A percentile compares a stretch with the other conserved stretches of the same genome.
Conservation (phyloP, 108 stramenopile species). For the Cyclotella kingstonii region DNA sequence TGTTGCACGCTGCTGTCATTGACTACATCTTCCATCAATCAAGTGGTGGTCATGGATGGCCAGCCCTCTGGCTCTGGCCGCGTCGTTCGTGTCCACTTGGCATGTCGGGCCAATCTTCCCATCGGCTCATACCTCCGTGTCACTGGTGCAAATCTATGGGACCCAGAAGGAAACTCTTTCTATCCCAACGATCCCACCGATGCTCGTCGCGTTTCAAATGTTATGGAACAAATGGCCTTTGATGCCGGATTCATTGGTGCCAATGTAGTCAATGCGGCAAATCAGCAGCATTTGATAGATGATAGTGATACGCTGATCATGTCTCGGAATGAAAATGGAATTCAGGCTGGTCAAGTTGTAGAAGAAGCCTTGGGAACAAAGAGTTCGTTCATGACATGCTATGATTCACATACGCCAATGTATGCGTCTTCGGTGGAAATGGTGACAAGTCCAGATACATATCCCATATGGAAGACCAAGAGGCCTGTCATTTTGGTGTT, state of each 20-base stretch:
- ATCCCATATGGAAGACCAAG: slow-evolving; percentile 47
- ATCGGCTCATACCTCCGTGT: slow-evolving; percentile 35
- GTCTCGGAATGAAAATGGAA: not conserved
- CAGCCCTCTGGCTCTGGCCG: slow-evolving; percentile 11
- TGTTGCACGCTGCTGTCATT: no score
- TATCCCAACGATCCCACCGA: slow-evolving; percentile 8
- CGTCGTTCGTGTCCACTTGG: slow-evolving; percentile 37
- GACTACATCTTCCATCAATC: no score
- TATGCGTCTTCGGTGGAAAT: slow-evolving; percentile 34
- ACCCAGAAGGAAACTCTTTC: slow-evolving; percentile 13
- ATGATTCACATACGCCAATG: slow-evolving; percentile 18
- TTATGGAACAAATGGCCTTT: slow-evolving; percentile 12
- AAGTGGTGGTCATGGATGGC: not conserved
- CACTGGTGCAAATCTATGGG: slow-evolving; percentile 33
- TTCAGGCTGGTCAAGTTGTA: not conserved
- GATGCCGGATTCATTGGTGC: not conserved
- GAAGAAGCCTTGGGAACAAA: not conserved
- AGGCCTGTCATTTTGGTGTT: slow-evolving; percentile 32
- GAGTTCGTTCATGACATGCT: slow-evolving; percentile 3
- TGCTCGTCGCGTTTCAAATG: slow-evolving; percentile 4
- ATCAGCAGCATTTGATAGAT: not conserved
- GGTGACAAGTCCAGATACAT: slow-evolving; percentile 45
- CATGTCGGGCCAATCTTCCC: slow-evolving; percentile 33
- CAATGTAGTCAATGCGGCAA: slow-evolving; percentile 8
- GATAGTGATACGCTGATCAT: slow-evolving; percentile 12